A percentile compares a stretch with the other conserved stretches of the same genome.
Evolutionary conservation across 1,284 basidiomycete genomes (phyloP).

Genomic region (Chondrostereum purpureum): DNA sequence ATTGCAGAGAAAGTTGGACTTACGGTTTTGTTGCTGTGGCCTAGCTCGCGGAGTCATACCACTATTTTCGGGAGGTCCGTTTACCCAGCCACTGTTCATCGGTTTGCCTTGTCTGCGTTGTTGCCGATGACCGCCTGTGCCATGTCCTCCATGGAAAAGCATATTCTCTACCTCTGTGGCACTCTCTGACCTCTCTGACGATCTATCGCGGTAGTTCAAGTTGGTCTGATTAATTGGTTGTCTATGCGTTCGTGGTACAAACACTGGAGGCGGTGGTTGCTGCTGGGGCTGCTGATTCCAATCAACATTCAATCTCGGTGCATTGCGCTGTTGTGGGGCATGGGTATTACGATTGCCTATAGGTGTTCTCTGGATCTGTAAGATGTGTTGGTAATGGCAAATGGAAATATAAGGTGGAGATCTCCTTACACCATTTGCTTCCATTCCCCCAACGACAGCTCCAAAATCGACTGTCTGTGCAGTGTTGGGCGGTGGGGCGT

Average conservation of each 20-base stretch:
- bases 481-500: too few species aligned
- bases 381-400: too few species aligned
- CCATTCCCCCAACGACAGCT: constrained; percentile 63
- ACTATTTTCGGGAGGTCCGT: constrained; percentile 12
- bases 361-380: constrained; percentile 69
- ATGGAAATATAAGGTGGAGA: too few species aligned
- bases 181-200: constrained; percentile 62
- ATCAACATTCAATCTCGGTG: constrained; percentile 10
- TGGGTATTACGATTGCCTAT: constrained; percentile 45
- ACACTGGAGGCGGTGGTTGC: not conserved
- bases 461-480: constrained; percentile 36
- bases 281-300: not conserved
- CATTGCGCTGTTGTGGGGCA: constrained; percentile 13
- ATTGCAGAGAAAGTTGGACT: not conserved
- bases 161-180: constrained; percentile 64
- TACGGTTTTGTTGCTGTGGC: not conserved
- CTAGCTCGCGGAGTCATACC: too few species aligned
- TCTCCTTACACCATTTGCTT: constrained; percentile 50
- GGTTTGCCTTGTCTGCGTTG: too few species aligned
- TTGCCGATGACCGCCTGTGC: constrained; percentile 16
- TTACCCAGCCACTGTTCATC: constrained; percentile 23
- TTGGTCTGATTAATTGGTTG: constrained; percentile 35
- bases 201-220: constrained; percentile 35
- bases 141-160: constrained; percentile 25
- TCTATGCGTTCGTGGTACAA: not conserved